phyloP scores from a whole-genome alignment of 306 rosid species.

The Rosa rugosa region DNA sequence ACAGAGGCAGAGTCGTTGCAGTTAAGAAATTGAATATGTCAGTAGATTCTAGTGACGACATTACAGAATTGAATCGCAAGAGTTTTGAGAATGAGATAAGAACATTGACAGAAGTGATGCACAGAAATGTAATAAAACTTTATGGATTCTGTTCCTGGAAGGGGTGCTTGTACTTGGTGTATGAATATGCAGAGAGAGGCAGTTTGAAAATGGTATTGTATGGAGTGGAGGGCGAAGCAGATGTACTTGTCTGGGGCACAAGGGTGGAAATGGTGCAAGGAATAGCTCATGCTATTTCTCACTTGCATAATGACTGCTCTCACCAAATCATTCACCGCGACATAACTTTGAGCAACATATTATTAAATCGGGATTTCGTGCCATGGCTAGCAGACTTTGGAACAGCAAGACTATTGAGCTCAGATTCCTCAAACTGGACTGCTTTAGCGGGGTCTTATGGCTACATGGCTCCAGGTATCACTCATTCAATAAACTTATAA shows the following conservation, averaged over 20 bases:
- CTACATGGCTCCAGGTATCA: constrained; percentile 73
- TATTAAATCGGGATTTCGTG: constrained; percentile 41
- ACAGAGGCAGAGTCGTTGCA: neutral
- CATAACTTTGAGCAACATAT: constrained; percentile 46
- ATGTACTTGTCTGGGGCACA: constrained; percentile 36
- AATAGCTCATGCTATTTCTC: constrained; percentile 55
- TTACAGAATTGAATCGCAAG: neutral
- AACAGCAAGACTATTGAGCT: constrained; percentile 44
- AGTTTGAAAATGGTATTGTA: constrained; percentile 38
- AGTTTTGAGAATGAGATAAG: neutral
- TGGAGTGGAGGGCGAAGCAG: neutral
- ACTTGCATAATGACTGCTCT: constrained; percentile 55
- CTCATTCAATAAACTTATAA: neutral
- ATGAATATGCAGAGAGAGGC: constrained; percentile 47
- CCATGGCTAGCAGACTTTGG: constrained; percentile 67
- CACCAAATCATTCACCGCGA: constrained; percentile 58
- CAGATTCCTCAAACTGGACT: constrained; percentile 52
- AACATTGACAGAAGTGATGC: constrained; percentile 56
- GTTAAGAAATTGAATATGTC: neutral
- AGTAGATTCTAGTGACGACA: neutral
- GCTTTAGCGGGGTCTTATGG: constrained; percentile 60
- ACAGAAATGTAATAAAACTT: constrained; percentile 60
- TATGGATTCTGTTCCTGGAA: constrained; percentile 50
- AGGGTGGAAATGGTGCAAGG: constrained; percentile 52
- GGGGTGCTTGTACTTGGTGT: constrained; percentile 46